Base-by-base conservation (phyloP, 2,329 filamentous ascomycete genomes). In the Herpotrichia juniperi region DNA sequence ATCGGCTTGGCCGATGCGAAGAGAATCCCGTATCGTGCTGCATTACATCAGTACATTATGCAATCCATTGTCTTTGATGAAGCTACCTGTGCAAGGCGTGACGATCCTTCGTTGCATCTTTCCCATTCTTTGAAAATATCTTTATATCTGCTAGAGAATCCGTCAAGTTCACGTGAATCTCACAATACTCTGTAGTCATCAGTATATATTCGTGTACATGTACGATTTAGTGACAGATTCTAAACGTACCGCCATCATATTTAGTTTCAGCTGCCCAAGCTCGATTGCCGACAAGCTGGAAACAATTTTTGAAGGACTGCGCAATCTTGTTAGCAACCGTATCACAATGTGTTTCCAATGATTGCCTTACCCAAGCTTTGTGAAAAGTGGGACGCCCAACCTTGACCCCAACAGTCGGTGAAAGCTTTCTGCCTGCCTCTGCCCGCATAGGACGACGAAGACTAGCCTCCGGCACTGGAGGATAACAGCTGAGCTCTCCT, bases 91-190 rank as follows among this genome's bases (percentile, higher is more conserved):
- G 86, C 19, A 96, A 71, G 1, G 77, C 78, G 10, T 71, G 61
- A 28, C 89, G 83, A 69, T 96, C 92, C 46, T 76, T 67, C 0
- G 91, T 96, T 39, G 91, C 93, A 59, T 96, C 90, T 68, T 94
- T 96, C 51, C 92, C 91, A 63, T 91, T 94, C 69, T 96, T 97
- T 9, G 91, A 96, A 68, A 94, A 96, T 25, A 96, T 93, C 57
- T 88, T 87, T 24, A 96, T 85, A 42, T 79, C 82, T 1, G 81
- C 67, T 51, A 67, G 42, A 12, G 76, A 75, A 44, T 82, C 84
- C 8, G 77, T 76, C 6, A 90, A 75, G 64, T 96, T 86, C 32
- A 96, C 78, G 63, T 96, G 92, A 25, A 96, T 85, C 69, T 96
- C 92, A 61, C 90, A 96, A 60, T 94, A 96, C 71, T 96, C 92